A percentile compares a stretch with the other conserved stretches of the same genome.
Conservation (phyloP, 1,139 yeast species). For the Yamadazyma pseudoaaseri region DNA sequence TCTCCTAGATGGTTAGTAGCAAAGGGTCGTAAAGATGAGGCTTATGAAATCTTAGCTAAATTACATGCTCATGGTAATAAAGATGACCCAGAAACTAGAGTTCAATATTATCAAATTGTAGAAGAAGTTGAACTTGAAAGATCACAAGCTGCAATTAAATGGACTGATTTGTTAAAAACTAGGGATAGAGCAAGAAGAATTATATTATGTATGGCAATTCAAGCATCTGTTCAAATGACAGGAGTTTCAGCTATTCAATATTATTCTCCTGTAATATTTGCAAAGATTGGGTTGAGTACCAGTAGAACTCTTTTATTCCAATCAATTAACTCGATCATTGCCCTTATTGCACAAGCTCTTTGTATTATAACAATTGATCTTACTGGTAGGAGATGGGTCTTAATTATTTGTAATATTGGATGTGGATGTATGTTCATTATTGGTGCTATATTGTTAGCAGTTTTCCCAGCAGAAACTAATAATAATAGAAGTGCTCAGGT, state of each 20-base stretch:
- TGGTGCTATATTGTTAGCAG: slow-evolving; percentile 47
- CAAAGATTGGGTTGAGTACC: slow-evolving; percentile 18
- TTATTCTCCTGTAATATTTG: slow-evolving; percentile 44
- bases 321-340: slow-evolving; percentile 57
- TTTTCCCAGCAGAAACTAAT: slow-evolving; percentile 16
- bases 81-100: slow-evolving; percentile 14
- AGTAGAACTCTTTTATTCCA: slow-evolving; percentile 28
- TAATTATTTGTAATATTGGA: slow-evolving; percentile 13
- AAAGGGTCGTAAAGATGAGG: slow-evolving; percentile 34
- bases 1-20: slow-evolving; percentile 56
- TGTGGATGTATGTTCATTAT: slow-evolving; percentile 19
- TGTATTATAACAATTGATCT: slow-evolving; percentile 33
- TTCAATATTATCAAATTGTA: slow-evolving; percentile 13
- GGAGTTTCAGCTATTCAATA: slow-evolving; percentile 77
- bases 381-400: slow-evolving; percentile 17
- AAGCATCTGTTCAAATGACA: slow-evolving; percentile 47
- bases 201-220: slow-evolving; percentile 14
- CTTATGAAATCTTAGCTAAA: slow-evolving; percentile 25
- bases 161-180: slow-evolving; percentile 20
- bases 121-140: slow-evolving; percentile 23
- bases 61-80: slow-evolving; percentile 21
- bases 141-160: slow-evolving; percentile 17
- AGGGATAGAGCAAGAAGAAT: slow-evolving; percentile 17
- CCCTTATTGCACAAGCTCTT: slow-evolving; percentile 25
- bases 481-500: slow-evolving; percentile 16